phyloP scores from a whole-genome alignment of 2,329 filamentous ascomycete species.

The Colletotrichum sansevieriae region DNA sequence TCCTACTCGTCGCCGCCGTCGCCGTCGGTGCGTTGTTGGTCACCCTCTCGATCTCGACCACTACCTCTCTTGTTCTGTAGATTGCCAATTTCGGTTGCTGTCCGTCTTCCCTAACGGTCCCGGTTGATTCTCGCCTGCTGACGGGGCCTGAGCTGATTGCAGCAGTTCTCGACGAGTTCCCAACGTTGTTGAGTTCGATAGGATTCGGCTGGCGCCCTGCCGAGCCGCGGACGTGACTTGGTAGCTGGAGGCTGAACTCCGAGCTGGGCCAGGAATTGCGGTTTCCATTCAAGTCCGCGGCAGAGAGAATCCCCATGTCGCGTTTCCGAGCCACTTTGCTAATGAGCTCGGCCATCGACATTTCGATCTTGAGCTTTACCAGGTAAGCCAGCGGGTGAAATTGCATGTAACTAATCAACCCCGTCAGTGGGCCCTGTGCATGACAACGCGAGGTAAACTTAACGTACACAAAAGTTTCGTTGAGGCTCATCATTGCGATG shows the following conservation, averaged over 20 bases:
- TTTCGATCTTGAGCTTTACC: slow-evolving; percentile 67
- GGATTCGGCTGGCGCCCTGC: neutral
- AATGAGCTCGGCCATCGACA: slow-evolving; percentile 67
- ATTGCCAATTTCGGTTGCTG: slow-evolving; percentile 35
- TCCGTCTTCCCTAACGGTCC: slow-evolving; percentile 8
- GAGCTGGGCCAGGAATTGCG: slow-evolving; percentile 26
- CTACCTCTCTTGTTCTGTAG: slow-evolving; percentile 29
- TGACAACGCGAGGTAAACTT: too few relatives aligned
- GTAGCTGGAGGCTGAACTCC: slow-evolving; percentile 33
- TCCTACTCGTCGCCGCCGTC: slow-evolving; percentile 1
- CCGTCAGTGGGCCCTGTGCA: too few relatives aligned
- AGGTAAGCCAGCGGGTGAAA: slow-evolving; percentile 66
- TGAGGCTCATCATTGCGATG: slow-evolving; percentile 59
- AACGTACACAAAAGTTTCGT: slow-evolving; percentile 56
- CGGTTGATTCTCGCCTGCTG: slow-evolving; percentile 10
- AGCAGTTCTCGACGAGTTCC: slow-evolving; percentile 11
- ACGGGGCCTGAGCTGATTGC: slow-evolving; percentile 22
- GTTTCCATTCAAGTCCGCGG: slow-evolving; percentile 11
- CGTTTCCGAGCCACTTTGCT: slow-evolving; percentile 51
- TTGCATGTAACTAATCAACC: slow-evolving; percentile 56
- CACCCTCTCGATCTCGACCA: slow-evolving; percentile 33
- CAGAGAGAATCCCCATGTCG: slow-evolving; percentile 33
- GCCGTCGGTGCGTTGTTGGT: neutral
- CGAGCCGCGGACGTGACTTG: neutral
- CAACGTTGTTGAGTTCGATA: slow-evolving; percentile 4